Conservation (phyloP, 2,329 filamentous ascomycete species). For the Myrmaecium sp. region DNA sequence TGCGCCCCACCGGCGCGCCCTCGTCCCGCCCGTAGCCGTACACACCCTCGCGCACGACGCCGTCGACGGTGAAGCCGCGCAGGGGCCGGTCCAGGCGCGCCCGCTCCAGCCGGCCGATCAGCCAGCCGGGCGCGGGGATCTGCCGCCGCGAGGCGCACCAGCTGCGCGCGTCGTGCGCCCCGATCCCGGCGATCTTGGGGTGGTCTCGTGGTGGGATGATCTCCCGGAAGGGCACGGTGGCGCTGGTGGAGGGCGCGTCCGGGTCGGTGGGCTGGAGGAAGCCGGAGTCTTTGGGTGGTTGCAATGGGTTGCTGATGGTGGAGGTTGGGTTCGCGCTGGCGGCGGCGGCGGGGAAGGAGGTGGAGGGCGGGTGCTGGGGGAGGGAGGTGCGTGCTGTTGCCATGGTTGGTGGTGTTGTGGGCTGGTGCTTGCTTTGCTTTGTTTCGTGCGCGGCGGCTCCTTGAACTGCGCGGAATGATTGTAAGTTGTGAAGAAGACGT, state of each 20-base stretch:
- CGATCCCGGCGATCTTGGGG: constrained; percentile 5
- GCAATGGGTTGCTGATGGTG: no score
- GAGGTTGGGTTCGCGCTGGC: no score
- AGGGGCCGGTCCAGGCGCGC: constrained; percentile 42
- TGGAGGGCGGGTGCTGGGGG: no score
- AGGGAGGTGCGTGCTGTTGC: no score
- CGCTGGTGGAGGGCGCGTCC: constrained; percentile 3
- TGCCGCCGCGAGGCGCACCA: constrained; percentile 8
- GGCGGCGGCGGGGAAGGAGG: no score
- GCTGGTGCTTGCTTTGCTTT: no score
- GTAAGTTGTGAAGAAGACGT: no score
- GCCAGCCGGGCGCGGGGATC: constrained; percentile 40
- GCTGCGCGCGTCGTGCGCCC: constrained; percentile 3
- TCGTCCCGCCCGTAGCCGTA: constrained; percentile 7
- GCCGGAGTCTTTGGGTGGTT: constrained; percentile 19
- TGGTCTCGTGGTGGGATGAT: constrained; percentile 5
- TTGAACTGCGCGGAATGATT: no score
- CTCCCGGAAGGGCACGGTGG: constrained; percentile 6
- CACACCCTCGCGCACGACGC: constrained; percentile 18
- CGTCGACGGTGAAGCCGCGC: constrained; percentile 53
- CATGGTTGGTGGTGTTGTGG: no score
- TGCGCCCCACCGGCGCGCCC: constrained; percentile 3
- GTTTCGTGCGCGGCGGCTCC: no score
- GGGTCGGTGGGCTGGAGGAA: constrained; percentile 5
- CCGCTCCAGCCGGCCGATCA: constrained; percentile 26